Base-by-base conservation (phyloP, 805 yeast species). In the Hanseniaspora mollemarum region DNA sequence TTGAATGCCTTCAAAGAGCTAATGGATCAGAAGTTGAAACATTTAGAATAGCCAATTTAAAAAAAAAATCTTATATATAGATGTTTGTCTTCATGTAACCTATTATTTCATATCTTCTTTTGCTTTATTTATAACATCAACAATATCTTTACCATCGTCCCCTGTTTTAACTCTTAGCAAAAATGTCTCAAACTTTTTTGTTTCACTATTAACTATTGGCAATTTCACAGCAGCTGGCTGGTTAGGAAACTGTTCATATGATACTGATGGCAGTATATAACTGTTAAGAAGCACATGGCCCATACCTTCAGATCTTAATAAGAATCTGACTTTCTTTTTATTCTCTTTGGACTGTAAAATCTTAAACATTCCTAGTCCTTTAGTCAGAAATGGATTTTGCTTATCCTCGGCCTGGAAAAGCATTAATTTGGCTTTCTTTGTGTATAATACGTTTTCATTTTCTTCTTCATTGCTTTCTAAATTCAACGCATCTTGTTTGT, bases 221-320 rank as follows among this genome's bases (percentile, higher is more conserved):
- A 87, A 69, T 56, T 81, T 74, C 13, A 87, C 78, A 56, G 77
- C 66, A 28, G 79, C 76, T 28, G 80, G 74, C 44, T 90, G 80
- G 52, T 61, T 57, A 16, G 65, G 58, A 40, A 78, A 68, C 2
- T 75, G 70, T 10, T 74, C 69, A 62, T 87, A 88, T 1, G 69
- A 69, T 53, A 86, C 68, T 46, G 75, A 76, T 49, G 73, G 73
- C 9, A 75, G 69, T 10, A 87, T 64, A n/a, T 71, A 66, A 13
- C 79, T 70, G 62, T 90, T 90, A 54, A 90, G 66, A 42, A 90
- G 64, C 15, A 87, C 80, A 58, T 94, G 76, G 36, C 83, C 81
- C 36, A 87, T 80, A 26, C 95, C 96, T 52, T 88, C 97, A 0
- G 96, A 85, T 59, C 97, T 78, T 19, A 90, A 74, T 33, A 90